phyloP scores from a whole-genome alignment of 176 grass and related monocot genomes.

The Carex myosuroides region DNA sequence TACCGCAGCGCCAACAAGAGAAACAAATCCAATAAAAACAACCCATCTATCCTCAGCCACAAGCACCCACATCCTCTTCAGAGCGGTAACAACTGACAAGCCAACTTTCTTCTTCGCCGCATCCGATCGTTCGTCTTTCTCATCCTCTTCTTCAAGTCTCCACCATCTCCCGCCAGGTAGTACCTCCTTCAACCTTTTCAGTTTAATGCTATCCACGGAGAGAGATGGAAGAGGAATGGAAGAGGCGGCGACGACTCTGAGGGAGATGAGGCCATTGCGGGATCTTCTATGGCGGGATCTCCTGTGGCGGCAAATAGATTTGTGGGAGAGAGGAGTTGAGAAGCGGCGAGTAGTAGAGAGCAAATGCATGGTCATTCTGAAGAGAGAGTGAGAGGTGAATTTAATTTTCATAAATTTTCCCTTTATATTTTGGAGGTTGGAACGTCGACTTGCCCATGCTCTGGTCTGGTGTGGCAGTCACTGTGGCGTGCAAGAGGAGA shows the following conservation, averaged over 20 bases:
- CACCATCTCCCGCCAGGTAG: constrained; percentile 84
- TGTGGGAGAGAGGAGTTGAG: not conserved
- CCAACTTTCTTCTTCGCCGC: constrained; percentile 42
- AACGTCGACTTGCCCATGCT: not conserved
- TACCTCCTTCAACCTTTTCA: constrained; percentile 46
- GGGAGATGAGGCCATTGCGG: not conserved
- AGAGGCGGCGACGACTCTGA: not conserved
- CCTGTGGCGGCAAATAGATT: not conserved
- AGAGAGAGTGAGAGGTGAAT: constrained; percentile 23
- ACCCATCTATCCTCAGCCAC: constrained; percentile 61
- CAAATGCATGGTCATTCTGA: constrained; percentile 14
- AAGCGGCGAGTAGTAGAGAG: not conserved
- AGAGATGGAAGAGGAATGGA: not conserved
- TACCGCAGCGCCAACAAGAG: constrained; percentile 79
- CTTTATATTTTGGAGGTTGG: not conserved
- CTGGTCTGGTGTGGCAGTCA: not conserved
- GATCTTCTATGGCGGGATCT: not conserved
- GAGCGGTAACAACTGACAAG: constrained; percentile 48
- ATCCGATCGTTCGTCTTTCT: constrained; percentile 11
- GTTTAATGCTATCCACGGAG: constrained; percentile 38
- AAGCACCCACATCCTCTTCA: constrained; percentile 76
- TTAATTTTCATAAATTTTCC: constrained; percentile 6
- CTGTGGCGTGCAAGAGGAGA: constrained; percentile 4
- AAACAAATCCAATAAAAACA: constrained; percentile 64
- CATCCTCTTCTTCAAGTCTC: constrained; percentile 65